Evolutionary conservation across 2,329 filamentous ascomycete genomes (phyloP).

Genomic region (Colletotrichum aenigma): DNA sequence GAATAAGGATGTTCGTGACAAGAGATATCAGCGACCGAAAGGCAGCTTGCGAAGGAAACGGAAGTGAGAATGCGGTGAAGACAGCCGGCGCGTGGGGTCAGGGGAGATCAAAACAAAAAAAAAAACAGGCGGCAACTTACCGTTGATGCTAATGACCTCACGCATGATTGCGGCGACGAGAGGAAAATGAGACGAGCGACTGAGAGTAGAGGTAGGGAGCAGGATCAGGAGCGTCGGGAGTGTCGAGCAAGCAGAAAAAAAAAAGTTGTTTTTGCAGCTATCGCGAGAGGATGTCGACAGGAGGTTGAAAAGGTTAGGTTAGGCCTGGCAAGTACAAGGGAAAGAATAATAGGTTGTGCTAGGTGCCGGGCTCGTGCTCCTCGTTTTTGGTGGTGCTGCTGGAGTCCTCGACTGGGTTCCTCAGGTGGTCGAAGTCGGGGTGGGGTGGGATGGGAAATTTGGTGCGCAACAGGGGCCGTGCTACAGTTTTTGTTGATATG

Average conservation of each 20-base stretch:
- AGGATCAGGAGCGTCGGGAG: background rate
- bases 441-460: constrained; percentile 21
- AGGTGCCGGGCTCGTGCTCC: constrained; percentile 17
- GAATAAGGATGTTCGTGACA: constrained; percentile 20
- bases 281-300: constrained; percentile 18
- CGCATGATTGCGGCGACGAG: constrained; percentile 73
- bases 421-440: constrained; percentile 2
- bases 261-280: constrained; percentile 19
- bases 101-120: constrained; percentile 29
- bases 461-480: constrained; percentile 19
- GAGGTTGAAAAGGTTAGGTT: constrained; percentile 19
- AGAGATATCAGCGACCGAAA: constrained; percentile 21
- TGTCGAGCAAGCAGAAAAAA: constrained; percentile 6
- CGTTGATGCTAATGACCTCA: constrained; percentile 99
- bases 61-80: constrained; percentile 48
- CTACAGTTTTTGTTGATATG: constrained; percentile 22
- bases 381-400: background rate
- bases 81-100: constrained; percentile 37
- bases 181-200: constrained; percentile 24
- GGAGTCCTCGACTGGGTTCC: background rate
- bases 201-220: constrained; percentile 14
- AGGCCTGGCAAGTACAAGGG: constrained; percentile 8
- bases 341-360: constrained; percentile 11
- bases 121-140: constrained; percentile 57
- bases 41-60: constrained; percentile 13